These are phyloP conservation scores for Penicillium sumatraense DNA, from an alignment of 2,329 filamentous ascomycete species.

Conservation along the genomic window DNA sequence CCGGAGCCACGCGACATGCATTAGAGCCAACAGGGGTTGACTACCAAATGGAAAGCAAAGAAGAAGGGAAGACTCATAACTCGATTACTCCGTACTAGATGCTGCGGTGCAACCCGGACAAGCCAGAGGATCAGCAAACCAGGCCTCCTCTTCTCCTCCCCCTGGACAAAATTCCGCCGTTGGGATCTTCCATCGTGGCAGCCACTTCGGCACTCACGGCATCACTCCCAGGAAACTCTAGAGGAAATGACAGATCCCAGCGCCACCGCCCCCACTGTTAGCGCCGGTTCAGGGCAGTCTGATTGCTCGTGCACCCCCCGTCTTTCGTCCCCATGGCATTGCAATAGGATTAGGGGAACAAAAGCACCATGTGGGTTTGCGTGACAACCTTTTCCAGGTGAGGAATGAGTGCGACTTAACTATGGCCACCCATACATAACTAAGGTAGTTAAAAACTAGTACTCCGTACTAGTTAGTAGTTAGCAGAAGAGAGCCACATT, in stretches of 20 bases:
- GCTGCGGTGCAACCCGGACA: slow-evolving; percentile 14
- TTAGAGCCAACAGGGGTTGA: neutral
- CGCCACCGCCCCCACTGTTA: neutral
- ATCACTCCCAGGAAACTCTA: neutral
- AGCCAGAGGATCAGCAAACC: slow-evolving; percentile 10
- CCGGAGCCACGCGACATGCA: slow-evolving; percentile 12
- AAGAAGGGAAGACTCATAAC: too few relatives aligned
- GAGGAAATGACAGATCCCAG: slow-evolving; percentile 6
- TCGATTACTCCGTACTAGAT: neutral
- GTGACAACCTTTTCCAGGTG: neutral
- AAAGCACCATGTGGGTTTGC: slow-evolving; percentile 3
- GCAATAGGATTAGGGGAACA: neutral
- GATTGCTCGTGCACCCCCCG: too few relatives aligned
- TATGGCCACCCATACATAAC: too few relatives aligned
- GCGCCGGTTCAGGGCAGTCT: neutral
- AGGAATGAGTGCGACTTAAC: too few relatives aligned
- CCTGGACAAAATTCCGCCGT: slow-evolving; percentile 1
- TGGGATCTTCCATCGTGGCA: slow-evolving; percentile 1
- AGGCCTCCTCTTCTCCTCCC: neutral
- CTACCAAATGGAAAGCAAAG: neutral
- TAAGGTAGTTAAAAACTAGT: too few relatives aligned
- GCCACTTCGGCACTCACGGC: slow-evolving; percentile 4
- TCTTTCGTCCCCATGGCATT: neutral
- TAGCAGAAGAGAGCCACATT: neutral
- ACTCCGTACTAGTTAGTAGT: neutral